Evolutionary conservation across 2,329 filamentous ascomycete genomes (phyloP).

Genomic region (Neonectria faginata): DNA sequence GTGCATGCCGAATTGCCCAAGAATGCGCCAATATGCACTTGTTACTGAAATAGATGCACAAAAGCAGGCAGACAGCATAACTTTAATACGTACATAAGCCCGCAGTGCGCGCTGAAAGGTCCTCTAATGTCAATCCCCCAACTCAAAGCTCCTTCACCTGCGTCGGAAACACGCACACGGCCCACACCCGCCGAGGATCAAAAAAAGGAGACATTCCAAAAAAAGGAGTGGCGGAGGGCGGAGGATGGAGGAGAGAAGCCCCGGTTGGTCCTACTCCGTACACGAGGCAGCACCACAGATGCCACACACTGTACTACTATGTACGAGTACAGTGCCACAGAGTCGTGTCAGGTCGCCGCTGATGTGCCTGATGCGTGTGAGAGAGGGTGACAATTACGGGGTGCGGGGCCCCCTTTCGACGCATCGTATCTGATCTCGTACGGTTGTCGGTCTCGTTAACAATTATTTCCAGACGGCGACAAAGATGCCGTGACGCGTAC

Average conservation of each 20-base stretch:
- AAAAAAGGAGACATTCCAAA: constrained; percentile 5
- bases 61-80: neutral
- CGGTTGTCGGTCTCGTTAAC: neutral
- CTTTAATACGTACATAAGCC: neutral
- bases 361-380: constrained; percentile 25
- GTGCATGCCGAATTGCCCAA: neutral
- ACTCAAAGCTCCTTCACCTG: neutral
- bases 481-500: neutral
- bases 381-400: constrained; percentile 12
- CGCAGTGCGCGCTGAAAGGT: neutral
- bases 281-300: constrained; percentile 11
- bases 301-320: neutral
- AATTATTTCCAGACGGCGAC: neutral
- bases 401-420: neutral
- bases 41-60: constrained; percentile 3
- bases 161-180: constrained; percentile 1
- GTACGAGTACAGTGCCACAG: neutral
- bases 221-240: constrained; percentile 7
- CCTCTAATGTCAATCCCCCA: neutral
- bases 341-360: constrained; percentile 28
- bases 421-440: constrained; percentile 3
- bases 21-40: neutral
- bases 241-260: neutral
- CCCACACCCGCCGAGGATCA: neutral
- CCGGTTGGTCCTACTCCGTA: neutral